Conservation (phyloP, 23 red algal species). For the Gracilaria caudata region DNA sequence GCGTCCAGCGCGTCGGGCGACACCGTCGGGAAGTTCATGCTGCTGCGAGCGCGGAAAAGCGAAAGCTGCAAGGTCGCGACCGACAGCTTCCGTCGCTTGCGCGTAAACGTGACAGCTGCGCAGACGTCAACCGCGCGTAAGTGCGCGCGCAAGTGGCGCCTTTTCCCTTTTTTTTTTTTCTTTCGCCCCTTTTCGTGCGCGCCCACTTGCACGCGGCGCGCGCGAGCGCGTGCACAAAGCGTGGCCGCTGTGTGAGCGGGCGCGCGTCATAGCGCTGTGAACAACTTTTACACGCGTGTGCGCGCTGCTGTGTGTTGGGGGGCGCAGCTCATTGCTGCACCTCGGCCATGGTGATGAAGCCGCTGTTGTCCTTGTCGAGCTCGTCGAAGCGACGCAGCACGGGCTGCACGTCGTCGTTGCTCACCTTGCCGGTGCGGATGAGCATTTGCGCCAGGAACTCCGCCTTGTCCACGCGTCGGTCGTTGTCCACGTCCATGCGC, state of each 20-base stretch:
- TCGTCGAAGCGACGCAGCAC: slow-evolving; percentile 60
- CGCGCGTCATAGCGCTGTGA: too few relatives aligned
- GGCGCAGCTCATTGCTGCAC: neutral
- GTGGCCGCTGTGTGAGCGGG: too few relatives aligned
- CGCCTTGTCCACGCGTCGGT: slow-evolving; percentile 45
- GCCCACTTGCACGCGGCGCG: neutral
- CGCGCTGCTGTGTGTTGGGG: too few relatives aligned
- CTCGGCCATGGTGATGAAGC: slow-evolving; percentile 53
- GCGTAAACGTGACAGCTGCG: neutral
- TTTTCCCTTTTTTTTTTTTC: too few relatives aligned
- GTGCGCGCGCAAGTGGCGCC: neutral
- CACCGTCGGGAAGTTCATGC: slow-evolving; percentile 23
- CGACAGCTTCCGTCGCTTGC: too few relatives aligned
- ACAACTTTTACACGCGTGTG: too few relatives aligned
- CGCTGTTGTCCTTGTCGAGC: slow-evolving; percentile 70
- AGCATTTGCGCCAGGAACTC: slow-evolving; percentile 75
- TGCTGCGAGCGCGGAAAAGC: neutral
- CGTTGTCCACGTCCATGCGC: slow-evolving; percentile 62
- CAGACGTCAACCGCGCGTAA: neutral
- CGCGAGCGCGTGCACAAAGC: too few relatives aligned
- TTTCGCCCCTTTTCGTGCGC: too few relatives aligned
- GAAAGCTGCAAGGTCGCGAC: too few relatives aligned
- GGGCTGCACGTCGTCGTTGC: slow-evolving; percentile 52
- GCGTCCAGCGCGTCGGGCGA: slow-evolving; percentile 20
- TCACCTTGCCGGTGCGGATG: slow-evolving; percentile 56